Conservation (phyloP, 441 rosid genomes). For the Pelargonium citronellum region DNA sequence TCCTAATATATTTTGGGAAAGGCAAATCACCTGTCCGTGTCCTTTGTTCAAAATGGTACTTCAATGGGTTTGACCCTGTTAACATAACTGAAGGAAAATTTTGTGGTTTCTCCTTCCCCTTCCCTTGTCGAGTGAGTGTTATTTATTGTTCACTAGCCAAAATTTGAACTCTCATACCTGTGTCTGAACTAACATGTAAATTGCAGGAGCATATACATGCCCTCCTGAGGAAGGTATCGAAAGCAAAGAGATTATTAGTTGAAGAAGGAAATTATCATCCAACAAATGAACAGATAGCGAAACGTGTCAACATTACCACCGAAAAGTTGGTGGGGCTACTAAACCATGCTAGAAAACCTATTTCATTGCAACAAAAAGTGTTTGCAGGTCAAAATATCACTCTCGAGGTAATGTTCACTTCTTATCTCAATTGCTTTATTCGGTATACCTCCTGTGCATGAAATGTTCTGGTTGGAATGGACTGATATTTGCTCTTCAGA, state of each 20-base stretch:
- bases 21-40: too few relatives aligned
- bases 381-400: slow-evolving; percentile 79
- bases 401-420: slow-evolving; percentile 47
- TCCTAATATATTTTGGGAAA: too few relatives aligned
- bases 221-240: slow-evolving; percentile 52
- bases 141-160: neutral
- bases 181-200: slow-evolving; percentile 18
- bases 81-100: neutral
- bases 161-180: neutral
- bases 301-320: slow-evolving; percentile 57
- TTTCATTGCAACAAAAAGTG: slow-evolving; percentile 61
- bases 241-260: slow-evolving; percentile 54
- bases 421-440: neutral
- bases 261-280: slow-evolving; percentile 58
- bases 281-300: slow-evolving; percentile 57
- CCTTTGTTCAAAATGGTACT: too few relatives aligned
- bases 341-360: slow-evolving; percentile 48
- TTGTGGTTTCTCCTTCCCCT: neutral
- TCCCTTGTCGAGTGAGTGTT: neutral
- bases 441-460: neutral
- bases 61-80: neutral
- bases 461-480: too few relatives aligned
- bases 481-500: neutral
- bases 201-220: slow-evolving; percentile 63
- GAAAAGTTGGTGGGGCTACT: slow-evolving; percentile 51